Conservation (phyloP, 768 basidiomycete species). For the Leccinum variicolor region DNA sequence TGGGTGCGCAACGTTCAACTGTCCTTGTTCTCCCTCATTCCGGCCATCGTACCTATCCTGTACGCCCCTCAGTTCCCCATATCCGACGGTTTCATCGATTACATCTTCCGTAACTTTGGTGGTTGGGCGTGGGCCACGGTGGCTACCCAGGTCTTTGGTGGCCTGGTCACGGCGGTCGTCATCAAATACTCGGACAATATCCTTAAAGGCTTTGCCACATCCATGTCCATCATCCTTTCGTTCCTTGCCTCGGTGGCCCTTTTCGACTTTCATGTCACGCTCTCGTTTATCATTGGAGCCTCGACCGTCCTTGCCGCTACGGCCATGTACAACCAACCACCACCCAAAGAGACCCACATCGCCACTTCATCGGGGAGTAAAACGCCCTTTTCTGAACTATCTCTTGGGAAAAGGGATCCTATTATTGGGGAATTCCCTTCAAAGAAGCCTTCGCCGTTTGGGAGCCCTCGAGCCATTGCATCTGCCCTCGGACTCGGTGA, state of each 20-base stretch:
- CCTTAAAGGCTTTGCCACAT: constrained; percentile 96
- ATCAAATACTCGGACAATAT: constrained; percentile 98
- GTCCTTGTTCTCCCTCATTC: constrained; percentile 85
- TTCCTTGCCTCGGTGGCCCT: constrained; percentile 91
- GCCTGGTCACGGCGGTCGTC: constrained; percentile 89
- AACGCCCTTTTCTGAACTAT: constrained; percentile 41
- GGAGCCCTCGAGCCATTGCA: constrained; percentile 48
- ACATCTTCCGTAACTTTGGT: constrained; percentile 84
- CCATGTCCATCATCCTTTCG: constrained; percentile 88
- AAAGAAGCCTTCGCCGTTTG: constrained; percentile 46
- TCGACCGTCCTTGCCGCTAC: constrained; percentile 85
- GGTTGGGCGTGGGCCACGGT: constrained; percentile 97
- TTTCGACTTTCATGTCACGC: constrained; percentile 88
- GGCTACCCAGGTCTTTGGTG: constrained; percentile 84
- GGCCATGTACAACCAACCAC: constrained; percentile 90
- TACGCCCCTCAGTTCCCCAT: constrained; percentile 42
- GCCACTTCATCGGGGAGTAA: constrained; percentile 32
- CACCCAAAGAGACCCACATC: constrained; percentile 34
- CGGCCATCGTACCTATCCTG: constrained; percentile 81
- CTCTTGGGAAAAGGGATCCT: constrained; percentile 48
- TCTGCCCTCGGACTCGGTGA: constrained; percentile 44
- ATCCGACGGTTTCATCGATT: constrained; percentile 48
- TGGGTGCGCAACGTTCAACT: constrained; percentile 92
- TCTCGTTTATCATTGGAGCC: constrained; percentile 82
- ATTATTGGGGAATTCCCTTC: constrained; percentile 58